Percentiles rank a stretch among this genome's conserved stretches.
phyloP scores from a whole-genome alignment of 768 basidiomycete genomes.

The Mycena chlorophos region DNA sequence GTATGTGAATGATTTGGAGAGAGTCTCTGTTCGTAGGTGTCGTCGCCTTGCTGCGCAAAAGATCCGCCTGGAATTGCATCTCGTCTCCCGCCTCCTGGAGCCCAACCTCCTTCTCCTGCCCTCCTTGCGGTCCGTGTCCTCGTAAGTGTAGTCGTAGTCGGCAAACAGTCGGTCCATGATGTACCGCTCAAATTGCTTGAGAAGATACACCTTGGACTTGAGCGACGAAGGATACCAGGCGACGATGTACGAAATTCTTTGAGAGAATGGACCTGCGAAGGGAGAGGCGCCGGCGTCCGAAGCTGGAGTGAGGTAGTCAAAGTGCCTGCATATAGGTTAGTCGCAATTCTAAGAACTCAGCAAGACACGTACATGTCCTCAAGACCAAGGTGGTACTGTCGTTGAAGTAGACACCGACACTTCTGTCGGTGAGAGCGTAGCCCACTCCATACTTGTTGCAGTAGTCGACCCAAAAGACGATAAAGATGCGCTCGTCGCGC shows the following conservation, averaged over 20 bases:
- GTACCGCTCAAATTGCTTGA: slow-evolving; percentile 93
- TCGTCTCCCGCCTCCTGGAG: slow-evolving; percentile 26
- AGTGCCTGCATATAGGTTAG: slow-evolving; percentile 54
- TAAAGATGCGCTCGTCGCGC: slow-evolving; percentile 78
- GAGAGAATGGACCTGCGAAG: slow-evolving; percentile 67
- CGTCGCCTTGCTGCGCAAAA: slow-evolving; percentile 22
- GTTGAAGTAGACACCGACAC: slow-evolving; percentile 94
- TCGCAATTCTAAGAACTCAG: too few species aligned
- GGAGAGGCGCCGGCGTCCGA: slow-evolving; percentile 43
- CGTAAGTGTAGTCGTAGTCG: slow-evolving; percentile 80
- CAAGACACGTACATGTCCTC: slow-evolving; percentile 63
- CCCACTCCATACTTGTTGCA: slow-evolving; percentile 99
- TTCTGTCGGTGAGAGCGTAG: slow-evolving; percentile 93
- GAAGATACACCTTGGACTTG: slow-evolving; percentile 86
- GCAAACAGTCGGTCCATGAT: slow-evolving; percentile 89
- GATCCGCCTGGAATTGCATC: slow-evolving; percentile 15
- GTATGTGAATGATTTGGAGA: slow-evolving; percentile 16
- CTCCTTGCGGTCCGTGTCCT: slow-evolving; percentile 62
- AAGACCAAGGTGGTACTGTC: slow-evolving; percentile 88
- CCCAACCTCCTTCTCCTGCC: slow-evolving; percentile 48
- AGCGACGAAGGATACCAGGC: slow-evolving; percentile 77
- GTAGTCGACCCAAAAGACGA: slow-evolving; percentile 97
- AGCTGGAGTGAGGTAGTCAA: slow-evolving; percentile 75
- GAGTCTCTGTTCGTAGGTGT: not conserved
- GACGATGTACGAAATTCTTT: slow-evolving; percentile 60